Conservation (phyloP, 352 stramenopile species). For the Phytophthora hybrid region DNA sequence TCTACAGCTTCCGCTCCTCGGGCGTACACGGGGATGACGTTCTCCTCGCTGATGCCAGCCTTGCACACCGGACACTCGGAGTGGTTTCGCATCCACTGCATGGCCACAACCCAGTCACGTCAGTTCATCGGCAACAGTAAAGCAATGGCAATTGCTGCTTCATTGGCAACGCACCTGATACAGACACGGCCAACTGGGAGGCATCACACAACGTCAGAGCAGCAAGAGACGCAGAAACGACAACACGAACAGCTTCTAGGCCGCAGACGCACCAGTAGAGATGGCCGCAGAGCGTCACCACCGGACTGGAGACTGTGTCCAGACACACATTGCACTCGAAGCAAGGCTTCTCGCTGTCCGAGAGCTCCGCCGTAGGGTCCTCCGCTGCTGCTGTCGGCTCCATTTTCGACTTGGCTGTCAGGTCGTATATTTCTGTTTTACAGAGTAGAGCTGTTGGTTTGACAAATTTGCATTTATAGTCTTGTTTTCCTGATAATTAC, state of each 20-base stretch:
- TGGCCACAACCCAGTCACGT: background rate
- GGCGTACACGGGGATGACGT: slow-evolving; percentile 91
- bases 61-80: slow-evolving; percentile 93
- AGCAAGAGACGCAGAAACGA: slow-evolving; percentile 9
- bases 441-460: background rate
- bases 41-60: slow-evolving; percentile 88
- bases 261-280: slow-evolving; percentile 80
- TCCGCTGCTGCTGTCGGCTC: slow-evolving; percentile 9
- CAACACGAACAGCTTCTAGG: background rate
- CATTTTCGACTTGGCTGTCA: slow-evolving; percentile 17
- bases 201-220: slow-evolving; percentile 22
- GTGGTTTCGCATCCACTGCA: slow-evolving; percentile 80
- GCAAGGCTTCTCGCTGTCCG: slow-evolving; percentile 31
- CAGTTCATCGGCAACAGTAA: slow-evolving; percentile 5
- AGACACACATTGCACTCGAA: slow-evolving; percentile 94
- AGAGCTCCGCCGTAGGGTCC: slow-evolving; percentile 18
- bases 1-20: slow-evolving; percentile 76
- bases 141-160: background rate
- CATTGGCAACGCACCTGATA: slow-evolving; percentile 62
- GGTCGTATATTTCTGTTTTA: slow-evolving; percentile 12
- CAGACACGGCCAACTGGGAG: slow-evolving; percentile 82
- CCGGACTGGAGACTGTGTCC: slow-evolving; percentile 83
- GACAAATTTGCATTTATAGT: slow-evolving; percentile 9
- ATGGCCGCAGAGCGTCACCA: slow-evolving; percentile 92
- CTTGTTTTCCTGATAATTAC: slow-evolving; percentile 14